These are phyloP conservation scores for Hebeloma cylindrosporum DNA, from an alignment of 768 basidiomycete species.

Conservation along the genomic window DNA sequence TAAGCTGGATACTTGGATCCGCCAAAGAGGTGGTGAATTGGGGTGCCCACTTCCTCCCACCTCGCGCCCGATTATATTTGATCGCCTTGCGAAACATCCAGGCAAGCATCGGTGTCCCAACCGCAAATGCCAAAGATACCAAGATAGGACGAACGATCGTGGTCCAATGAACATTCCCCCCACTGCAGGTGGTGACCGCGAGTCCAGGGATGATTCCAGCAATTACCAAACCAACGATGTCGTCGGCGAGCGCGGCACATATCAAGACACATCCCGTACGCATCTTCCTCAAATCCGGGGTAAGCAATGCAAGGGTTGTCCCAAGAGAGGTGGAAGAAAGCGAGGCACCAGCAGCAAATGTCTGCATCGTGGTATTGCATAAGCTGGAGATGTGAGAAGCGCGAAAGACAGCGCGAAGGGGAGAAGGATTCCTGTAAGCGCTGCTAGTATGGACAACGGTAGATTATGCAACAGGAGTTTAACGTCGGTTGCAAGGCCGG, in stretches of 20 bases:
- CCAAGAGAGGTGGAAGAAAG: slow-evolving; percentile 65
- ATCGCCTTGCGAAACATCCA: neutral
- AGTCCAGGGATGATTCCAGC: slow-evolving; percentile 51
- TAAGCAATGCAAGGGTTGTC: slow-evolving; percentile 62
- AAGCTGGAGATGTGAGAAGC: slow-evolving; percentile 45
- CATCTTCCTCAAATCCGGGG: slow-evolving; percentile 45
- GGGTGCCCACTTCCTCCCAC: neutral
- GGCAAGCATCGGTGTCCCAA: neutral
- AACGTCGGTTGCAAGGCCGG: slow-evolving; percentile 53
- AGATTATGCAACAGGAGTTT: slow-evolving; percentile 44
- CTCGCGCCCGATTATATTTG: neutral
- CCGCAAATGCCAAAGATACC: neutral
- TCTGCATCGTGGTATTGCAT: slow-evolving; percentile 41
- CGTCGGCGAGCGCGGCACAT: slow-evolving; percentile 65
- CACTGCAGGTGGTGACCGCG: slow-evolving; percentile 20
- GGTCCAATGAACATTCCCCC: neutral
- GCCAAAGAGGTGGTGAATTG: slow-evolving; percentile 8
- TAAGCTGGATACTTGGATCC: slow-evolving; percentile 25
- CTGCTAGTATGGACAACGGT: slow-evolving; percentile 46
- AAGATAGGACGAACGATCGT: slow-evolving; percentile 1
- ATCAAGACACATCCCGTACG: slow-evolving; percentile 57
- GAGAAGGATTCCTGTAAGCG: slow-evolving; percentile 49
- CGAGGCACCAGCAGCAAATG: slow-evolving; percentile 63
- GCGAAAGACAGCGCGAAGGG: slow-evolving; percentile 54
- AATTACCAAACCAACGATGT: slow-evolving; percentile 61